phyloP scores from a whole-genome alignment of 1,284 basidiomycete species.

The Earliella scabrosa region DNA sequence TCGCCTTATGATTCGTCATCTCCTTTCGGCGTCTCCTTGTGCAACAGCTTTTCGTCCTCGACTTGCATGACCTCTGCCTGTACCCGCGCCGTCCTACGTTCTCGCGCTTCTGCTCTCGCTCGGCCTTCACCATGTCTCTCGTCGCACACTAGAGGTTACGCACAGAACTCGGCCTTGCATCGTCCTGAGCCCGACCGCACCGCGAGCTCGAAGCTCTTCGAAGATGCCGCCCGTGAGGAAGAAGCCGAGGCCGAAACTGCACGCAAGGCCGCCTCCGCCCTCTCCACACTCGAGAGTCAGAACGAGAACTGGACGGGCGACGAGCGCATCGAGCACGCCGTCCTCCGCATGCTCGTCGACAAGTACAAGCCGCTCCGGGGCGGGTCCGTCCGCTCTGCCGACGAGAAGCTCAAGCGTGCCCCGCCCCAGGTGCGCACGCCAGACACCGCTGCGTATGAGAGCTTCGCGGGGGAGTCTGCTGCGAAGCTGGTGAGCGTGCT shows the following conservation, averaged over 20 bases:
- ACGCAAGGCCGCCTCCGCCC: slow-evolving; percentile 30
- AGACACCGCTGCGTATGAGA: slow-evolving; percentile 3
- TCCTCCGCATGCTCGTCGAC: slow-evolving; percentile 85
- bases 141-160: background rate
- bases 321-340: slow-evolving; percentile 72
- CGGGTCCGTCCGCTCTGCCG: slow-evolving; percentile 66
- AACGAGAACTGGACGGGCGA: slow-evolving; percentile 79
- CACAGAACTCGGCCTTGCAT: slow-evolving; percentile 10
- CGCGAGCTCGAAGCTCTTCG: slow-evolving; percentile 72
- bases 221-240: slow-evolving; percentile 68
- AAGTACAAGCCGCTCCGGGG: slow-evolving; percentile 81
- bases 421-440: slow-evolving; percentile 38
- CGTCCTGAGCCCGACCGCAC: slow-evolving; percentile 25
- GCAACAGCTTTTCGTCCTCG: background rate
- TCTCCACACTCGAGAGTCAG: slow-evolving; percentile 43
- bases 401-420: slow-evolving; percentile 70
- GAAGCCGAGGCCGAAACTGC: slow-evolving; percentile 35
- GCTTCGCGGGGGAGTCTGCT: slow-evolving; percentile 1
- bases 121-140: slow-evolving; percentile 5
- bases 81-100: slow-evolving; percentile 10
- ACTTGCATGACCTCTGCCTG: slow-evolving; percentile 23
- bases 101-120: background rate
- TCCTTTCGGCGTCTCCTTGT: background rate
- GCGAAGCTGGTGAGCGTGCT: background rate
- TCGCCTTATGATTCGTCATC: slow-evolving; percentile 10